Base-by-base conservation (phyloP, 441 rosid genomes). In the Cnidoscolus chayamansa region DNA sequence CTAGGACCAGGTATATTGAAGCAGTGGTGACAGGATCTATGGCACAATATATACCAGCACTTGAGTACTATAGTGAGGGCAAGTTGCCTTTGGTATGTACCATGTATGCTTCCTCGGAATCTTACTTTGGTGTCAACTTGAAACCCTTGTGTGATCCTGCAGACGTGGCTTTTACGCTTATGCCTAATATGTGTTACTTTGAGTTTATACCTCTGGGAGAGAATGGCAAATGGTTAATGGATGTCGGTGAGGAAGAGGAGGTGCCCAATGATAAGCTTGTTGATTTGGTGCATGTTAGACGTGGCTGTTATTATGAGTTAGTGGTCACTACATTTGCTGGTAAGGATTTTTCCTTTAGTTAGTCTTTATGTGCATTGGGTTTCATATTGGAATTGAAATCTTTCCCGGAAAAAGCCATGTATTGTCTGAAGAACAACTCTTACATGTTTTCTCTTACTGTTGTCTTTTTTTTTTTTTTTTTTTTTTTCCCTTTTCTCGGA, bases 31-130 rank as follows among this genome's bases (percentile, higher is more conserved):
- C 98, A 4, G 97, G 97, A 7, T 87, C 98, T 8, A 93, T 93
- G 98, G 89, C 98, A 17, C 98, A 93, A 4, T 93, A 91, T 79
- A 78, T 93, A 79, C 89, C 97, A 9, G 81, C 94, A 12, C 87
- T 93, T 1, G 82, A 89, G 60, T 84, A 84, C 67, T 89, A 87
- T 53, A 86, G 94, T 67, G 90, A 77, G 10, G 88, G 87, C 63
- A 91, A 87, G 86, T 72, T 91, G 80, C 96, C 96, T 7, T 75
- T 90, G 84, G 93, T 87, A 50, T 88, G 91, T 74, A 82, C 97
- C 15, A 93, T 93, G 98, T 93, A 93, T 75, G 98, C 98, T 72
- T 91, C 98, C 40, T 93, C 98, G 1, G 98, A 93, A 84, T 88
- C 92, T 73, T 93, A 91, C 80, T 86, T 93, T 57, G 98, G 98